phyloP scores from a whole-genome alignment of 2,329 filamentous ascomycete species.

The Fusarium sp. region DNA sequence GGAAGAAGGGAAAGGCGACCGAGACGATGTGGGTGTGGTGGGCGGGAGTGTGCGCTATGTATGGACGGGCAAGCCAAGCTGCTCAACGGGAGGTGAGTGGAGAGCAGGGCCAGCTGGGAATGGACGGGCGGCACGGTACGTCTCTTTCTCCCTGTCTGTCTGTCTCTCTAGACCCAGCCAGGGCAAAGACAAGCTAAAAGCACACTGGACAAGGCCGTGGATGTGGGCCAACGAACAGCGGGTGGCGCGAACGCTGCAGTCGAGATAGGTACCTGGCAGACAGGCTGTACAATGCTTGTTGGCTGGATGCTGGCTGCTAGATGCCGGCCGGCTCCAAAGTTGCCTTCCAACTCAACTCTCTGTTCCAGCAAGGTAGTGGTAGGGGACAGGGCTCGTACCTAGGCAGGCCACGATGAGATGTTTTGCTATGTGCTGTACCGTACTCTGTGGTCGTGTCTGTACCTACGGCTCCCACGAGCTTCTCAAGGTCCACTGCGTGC shows the following conservation, averaged over 20 bases:
- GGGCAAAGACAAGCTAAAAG: slow-evolving; percentile 22
- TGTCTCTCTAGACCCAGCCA: slow-evolving; percentile 13
- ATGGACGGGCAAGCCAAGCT: slow-evolving; percentile 33
- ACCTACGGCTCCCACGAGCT: slow-evolving; percentile 28
- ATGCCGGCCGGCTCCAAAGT: slow-evolving; percentile 22
- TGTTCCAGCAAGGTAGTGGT: slow-evolving; percentile 4
- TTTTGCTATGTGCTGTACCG: slow-evolving; percentile 22
- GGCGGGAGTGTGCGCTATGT: slow-evolving; percentile 49
- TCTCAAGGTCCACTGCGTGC: slow-evolving; percentile 31
- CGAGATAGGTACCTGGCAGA: slow-evolving; percentile 41
- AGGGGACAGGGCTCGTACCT: slow-evolving; percentile 21
- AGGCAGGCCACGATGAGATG: slow-evolving; percentile 15
- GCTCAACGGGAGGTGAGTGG: slow-evolving; percentile 31
- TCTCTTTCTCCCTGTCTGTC: slow-evolving; percentile 11
- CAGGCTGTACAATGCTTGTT: slow-evolving; percentile 34
- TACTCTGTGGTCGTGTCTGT: slow-evolving; percentile 32
- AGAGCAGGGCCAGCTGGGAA: slow-evolving; percentile 33
- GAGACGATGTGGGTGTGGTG: slow-evolving; percentile 46
- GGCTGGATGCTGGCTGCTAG: slow-evolving; percentile 13
- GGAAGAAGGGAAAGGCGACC: slow-evolving; percentile 46
- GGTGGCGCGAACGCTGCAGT: slow-evolving; percentile 51
- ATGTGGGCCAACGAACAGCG: slow-evolving; percentile 49
- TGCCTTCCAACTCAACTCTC: slow-evolving; percentile 19
- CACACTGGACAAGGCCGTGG: slow-evolving; percentile 37
- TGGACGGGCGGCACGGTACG: slow-evolving; percentile 25